Evolutionary conservation across 352 stramenopile species (phyloP), one percentile per base, ranked within the genome.

Genomic region (Globisporangium solare): DNA sequence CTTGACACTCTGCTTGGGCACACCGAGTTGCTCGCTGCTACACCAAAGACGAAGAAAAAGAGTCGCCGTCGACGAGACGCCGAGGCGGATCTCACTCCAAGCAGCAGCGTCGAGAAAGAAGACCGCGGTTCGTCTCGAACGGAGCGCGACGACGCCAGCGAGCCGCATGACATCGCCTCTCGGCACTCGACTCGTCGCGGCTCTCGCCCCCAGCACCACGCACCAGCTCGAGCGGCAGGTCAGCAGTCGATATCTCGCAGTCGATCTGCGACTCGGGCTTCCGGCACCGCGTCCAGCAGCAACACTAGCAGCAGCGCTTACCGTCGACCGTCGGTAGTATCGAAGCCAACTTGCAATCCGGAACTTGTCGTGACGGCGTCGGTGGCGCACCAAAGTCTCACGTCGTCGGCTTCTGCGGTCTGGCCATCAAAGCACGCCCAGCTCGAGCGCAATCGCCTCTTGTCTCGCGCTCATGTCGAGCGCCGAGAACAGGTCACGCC

Each of bases 391-490:
- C 51, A 59, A 31, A 59, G 46, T 15, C 59, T 87, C 22, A 79
- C 68, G 0, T 80, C 76, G 6, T 87, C 76, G 0, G 74, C 72
- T 0, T 85, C 76, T 1, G 66, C 68, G 2, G 55, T 76, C 13
- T 70, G 76, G 2, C 76, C 72, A 22, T 68, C 65, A 0, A 83
- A 85, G 57, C 70, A 73, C 27, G 50, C 27, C 10, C 27, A 52
- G 6, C 37, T 35, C 10, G 51, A 58, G 14, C 54, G 48, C 48
- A 61, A 54, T 37, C 45, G 42, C 6, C 41, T 60, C 12, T 27
- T 66, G 12, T 59, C 54, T 15, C 48, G 22, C 4, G 49, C 60
- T 11, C 49, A 63, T 40, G n/a, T 63, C 22, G 41, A 63, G 22
- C 48, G 48, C 17, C 56, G 50, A 6, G 39, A 35, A 1, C 48